Evolutionary conservation across 768 basidiomycete species (phyloP).

Genomic region (Pholiota molesta): DNA sequence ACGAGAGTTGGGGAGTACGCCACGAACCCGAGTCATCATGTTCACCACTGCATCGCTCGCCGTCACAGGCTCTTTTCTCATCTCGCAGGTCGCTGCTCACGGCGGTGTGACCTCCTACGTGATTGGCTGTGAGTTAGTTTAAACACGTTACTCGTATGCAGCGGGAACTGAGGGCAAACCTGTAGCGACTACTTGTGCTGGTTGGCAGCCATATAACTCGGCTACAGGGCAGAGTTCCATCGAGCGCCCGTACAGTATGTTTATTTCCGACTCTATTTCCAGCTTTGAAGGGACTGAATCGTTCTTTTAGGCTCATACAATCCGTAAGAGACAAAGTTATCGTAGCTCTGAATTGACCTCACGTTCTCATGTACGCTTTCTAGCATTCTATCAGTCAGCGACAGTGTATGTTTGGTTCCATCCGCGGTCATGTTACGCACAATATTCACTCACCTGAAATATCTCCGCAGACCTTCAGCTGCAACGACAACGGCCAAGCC

Average conservation of each 20-base stretch:
- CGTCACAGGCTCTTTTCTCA: slow-evolving; percentile 30
- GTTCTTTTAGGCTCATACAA: slow-evolving; percentile 30
- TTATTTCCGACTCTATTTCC: neutral
- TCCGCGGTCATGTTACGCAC: neutral
- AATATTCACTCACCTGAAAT: neutral
- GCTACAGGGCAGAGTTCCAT: slow-evolving; percentile 36
- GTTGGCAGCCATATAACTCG: slow-evolving; percentile 41
- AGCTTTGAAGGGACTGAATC: neutral
- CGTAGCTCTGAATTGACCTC: neutral
- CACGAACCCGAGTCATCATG: slow-evolving; percentile 14
- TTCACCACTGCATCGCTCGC: slow-evolving; percentile 27
- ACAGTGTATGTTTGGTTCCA: slow-evolving; percentile 14
- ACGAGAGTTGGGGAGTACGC: neutral
- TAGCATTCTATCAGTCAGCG: slow-evolving; percentile 29
- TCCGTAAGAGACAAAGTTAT: slow-evolving; percentile 26
- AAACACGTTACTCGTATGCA: neutral
- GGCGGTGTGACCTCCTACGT: slow-evolving; percentile 40
- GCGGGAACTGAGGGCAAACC: neutral
- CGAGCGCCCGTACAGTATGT: slow-evolving; percentile 35
- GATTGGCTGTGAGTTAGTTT: slow-evolving; percentile 29
- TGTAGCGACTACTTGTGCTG: slow-evolving; percentile 31
- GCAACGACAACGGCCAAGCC: slow-evolving; percentile 39
- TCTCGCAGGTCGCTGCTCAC: slow-evolving; percentile 36
- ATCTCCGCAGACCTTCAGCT: slow-evolving; percentile 28
- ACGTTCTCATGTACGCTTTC: neutral